Evolutionary conservation across 2,329 filamentous ascomycete genomes (phyloP).

Genomic region (Chaetomium strumarium): DNA sequence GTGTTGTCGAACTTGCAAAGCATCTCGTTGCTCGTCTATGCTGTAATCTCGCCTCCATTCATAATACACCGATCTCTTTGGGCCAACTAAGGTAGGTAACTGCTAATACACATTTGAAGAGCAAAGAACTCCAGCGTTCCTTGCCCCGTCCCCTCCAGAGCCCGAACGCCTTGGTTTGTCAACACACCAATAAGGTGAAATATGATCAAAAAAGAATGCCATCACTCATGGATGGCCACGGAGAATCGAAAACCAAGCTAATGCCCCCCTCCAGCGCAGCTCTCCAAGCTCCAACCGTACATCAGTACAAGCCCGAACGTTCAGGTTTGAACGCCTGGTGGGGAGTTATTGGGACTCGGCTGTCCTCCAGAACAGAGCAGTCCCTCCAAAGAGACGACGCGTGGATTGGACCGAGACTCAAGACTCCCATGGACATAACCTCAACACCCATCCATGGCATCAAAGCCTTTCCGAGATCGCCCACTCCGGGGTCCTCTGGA

Average conservation of each 20-base stretch:
- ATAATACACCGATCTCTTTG: too few species aligned
- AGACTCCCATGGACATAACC: neutral
- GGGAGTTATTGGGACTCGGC: neutral
- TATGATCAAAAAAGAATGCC: neutral
- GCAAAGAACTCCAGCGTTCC: neutral
- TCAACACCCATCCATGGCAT: neutral
- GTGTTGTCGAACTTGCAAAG: too few species aligned
- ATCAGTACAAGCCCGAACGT: too few species aligned
- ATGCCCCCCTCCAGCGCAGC: neutral
- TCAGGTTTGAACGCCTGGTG: neutral
- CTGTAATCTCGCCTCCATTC: too few species aligned
- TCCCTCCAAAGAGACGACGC: neutral
- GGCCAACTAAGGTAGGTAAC: too few species aligned
- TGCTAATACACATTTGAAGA: neutral
- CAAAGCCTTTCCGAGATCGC: neutral
- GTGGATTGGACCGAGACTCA: neutral
- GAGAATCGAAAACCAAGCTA: neutral
- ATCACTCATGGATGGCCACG: neutral
- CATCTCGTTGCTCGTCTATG: too few species aligned
- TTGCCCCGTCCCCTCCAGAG: neutral
- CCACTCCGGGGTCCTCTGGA: neutral
- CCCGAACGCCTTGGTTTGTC: neutral
- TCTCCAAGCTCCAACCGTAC: neutral
- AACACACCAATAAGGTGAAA: neutral
- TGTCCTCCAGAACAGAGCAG: neutral